Conservation (phyloP, 306 rosid genomes). For the Cicer pinnatifidum region DNA sequence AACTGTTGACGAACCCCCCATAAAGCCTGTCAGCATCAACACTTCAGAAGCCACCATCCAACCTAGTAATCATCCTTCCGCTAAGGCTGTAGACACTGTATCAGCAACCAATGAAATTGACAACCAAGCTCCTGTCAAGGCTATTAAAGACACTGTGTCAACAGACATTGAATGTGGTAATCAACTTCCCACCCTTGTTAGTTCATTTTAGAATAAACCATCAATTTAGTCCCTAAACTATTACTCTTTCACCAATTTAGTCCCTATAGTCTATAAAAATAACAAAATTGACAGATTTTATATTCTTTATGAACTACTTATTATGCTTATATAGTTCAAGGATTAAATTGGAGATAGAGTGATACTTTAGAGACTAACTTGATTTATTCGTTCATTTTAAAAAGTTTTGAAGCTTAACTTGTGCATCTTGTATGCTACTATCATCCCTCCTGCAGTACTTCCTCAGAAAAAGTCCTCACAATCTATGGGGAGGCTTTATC, state of each 20-base stretch:
- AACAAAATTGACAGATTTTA: too few relatives aligned
- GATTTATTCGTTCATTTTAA: background rate
- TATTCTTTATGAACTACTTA: too few relatives aligned
- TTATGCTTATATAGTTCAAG: too few relatives aligned
- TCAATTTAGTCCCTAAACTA: too few relatives aligned
- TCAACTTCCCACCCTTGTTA: slow-evolving; percentile 14
- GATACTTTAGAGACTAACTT: too few relatives aligned
- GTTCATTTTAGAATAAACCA: too few relatives aligned
- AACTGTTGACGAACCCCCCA: slow-evolving; percentile 27
- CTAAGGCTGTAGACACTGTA: background rate
- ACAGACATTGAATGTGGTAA: slow-evolving; percentile 19
- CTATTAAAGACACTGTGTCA: slow-evolving; percentile 11
- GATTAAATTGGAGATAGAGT: too few relatives aligned
- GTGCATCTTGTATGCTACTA: slow-evolving; percentile 21
- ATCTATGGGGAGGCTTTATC: slow-evolving; percentile 8
- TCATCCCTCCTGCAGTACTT: slow-evolving; percentile 19
- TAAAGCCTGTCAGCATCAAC: background rate
- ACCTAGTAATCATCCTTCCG: slow-evolving; percentile 24
- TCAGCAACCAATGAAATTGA: background rate
- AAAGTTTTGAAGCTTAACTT: slow-evolving; percentile 19
- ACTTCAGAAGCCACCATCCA: slow-evolving; percentile 10
- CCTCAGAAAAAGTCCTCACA: slow-evolving; percentile 10
- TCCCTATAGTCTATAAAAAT: too few relatives aligned
- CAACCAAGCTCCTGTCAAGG: background rate
- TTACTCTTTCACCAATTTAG: too few relatives aligned